These are phyloP conservation scores for Jatropha curcas DNA, from an alignment of 345 rosid genomes.

Conservation along the genomic window DNA sequence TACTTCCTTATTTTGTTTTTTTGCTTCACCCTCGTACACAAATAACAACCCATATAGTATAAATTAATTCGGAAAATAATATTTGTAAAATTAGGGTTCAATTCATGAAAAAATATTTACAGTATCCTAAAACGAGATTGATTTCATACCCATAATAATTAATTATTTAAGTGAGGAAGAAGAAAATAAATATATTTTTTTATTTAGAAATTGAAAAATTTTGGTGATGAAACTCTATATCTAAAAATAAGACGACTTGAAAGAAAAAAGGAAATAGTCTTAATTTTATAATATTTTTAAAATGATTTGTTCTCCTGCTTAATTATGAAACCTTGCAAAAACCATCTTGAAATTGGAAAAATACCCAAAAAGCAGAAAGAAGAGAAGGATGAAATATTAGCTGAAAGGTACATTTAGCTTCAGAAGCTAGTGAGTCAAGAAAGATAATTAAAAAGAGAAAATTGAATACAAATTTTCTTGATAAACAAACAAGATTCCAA, in stretches of 20 bases:
- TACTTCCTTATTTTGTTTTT: slow-evolving; percentile 16
- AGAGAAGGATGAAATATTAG: slow-evolving; percentile 2
- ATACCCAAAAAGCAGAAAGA: slow-evolving; percentile 17
- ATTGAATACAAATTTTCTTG: slow-evolving; percentile 4
- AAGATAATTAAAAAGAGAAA: not conserved
- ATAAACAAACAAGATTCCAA: slow-evolving; percentile 20
- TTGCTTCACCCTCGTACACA: slow-evolving; percentile 8
- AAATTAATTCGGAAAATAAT: too few species aligned
- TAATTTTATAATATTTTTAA: slow-evolving; percentile 10
- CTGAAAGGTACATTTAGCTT: not conserved
- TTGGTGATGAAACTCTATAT: too few species aligned
- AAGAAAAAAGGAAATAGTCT: slow-evolving; percentile 6
- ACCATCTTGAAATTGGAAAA: slow-evolving; percentile 16
- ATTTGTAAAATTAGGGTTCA: too few species aligned
- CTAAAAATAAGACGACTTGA: not conserved
- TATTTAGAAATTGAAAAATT: too few species aligned
- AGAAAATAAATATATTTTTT: too few species aligned
- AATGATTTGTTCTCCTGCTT: slow-evolving; percentile 4
- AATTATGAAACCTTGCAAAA: slow-evolving; percentile 20
- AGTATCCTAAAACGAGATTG: too few species aligned
- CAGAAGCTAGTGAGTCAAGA: slow-evolving; percentile 10
- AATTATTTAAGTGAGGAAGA: too few species aligned
- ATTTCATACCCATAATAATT: too few species aligned
- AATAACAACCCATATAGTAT: not conserved
- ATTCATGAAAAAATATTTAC: too few species aligned